phyloP scores from a whole-genome alignment of 345 rosid genomes.

The Moricandia arvensis region DNA sequence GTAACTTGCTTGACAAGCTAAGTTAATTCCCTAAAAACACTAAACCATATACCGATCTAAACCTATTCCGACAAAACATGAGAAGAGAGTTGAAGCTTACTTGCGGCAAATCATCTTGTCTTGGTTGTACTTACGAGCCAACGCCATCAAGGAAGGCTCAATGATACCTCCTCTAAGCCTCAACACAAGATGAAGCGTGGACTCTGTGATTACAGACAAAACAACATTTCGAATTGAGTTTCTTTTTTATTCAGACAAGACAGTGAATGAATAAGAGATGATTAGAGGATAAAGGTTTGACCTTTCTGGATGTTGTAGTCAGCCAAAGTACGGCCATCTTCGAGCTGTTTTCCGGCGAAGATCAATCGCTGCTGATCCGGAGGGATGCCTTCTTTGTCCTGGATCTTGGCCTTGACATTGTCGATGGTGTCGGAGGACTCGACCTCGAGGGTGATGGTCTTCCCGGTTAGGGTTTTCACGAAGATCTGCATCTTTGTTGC shows the following conservation, averaged over 20 bases:
- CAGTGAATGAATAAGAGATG: neutral
- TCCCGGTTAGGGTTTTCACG: slow-evolving; percentile 87
- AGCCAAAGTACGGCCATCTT: slow-evolving; percentile 37
- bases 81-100: too few species aligned
- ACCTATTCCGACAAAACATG: too few species aligned
- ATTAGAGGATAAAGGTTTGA: neutral
- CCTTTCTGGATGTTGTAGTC: slow-evolving; percentile 40
- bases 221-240: neutral
- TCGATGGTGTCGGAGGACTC: slow-evolving; percentile 88
- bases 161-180: slow-evolving; percentile 66
- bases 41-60: too few species aligned
- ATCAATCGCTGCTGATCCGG: slow-evolving; percentile 40
- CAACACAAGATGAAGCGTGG: slow-evolving; percentile 52
- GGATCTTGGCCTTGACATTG: slow-evolving; percentile 88
- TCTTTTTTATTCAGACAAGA: neutral
- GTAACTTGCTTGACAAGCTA: slow-evolving; percentile 41
- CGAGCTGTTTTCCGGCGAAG: slow-evolving; percentile 38
- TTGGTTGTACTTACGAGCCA: slow-evolving; percentile 47
- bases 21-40: slow-evolving; percentile 37
- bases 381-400: slow-evolving; percentile 84
- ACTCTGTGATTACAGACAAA: slow-evolving; percentile 35
- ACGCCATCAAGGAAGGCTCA: slow-evolving; percentile 57
- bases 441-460: slow-evolving; percentile 92
- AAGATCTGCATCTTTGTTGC: slow-evolving; percentile 72
- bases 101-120: slow-evolving; percentile 63